Evolutionary conservation across 768 basidiomycete species (phyloP).

Genomic region (Obba rivulosa): DNA sequence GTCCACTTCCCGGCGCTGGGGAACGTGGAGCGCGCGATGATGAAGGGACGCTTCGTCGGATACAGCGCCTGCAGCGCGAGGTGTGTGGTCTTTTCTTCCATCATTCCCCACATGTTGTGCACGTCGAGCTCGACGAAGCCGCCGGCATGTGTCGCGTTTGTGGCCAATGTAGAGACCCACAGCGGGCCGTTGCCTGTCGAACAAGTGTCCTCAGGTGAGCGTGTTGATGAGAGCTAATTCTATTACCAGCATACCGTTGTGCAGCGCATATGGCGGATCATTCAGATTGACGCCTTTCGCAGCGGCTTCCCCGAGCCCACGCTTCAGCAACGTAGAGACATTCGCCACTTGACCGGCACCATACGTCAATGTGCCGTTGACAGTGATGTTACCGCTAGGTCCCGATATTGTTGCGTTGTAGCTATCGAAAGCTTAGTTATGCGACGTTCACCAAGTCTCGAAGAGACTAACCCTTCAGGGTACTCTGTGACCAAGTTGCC

Average conservation of each 20-base stretch:
- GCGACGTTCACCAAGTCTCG: no score
- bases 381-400: slow-evolving; percentile 69
- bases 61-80: slow-evolving; percentile 47
- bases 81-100: slow-evolving; percentile 66
- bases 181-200: slow-evolving; percentile 45
- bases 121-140: slow-evolving; percentile 60
- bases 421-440: slow-evolving; percentile 36
- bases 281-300: slow-evolving; percentile 46
- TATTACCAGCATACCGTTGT: slow-evolving; percentile 47
- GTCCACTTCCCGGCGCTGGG: slow-evolving; percentile 65
- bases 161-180: slow-evolving; percentile 49
- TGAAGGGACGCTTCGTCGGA: slow-evolving; percentile 59
- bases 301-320: slow-evolving; percentile 46
- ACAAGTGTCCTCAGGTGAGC: background rate
- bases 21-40: slow-evolving; percentile 70
- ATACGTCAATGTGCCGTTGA: slow-evolving; percentile 60
- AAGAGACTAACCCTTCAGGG: slow-evolving; percentile 80
- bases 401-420: slow-evolving; percentile 63
- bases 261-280: slow-evolving; percentile 61
- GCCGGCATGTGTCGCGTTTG: slow-evolving; percentile 62
- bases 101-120: slow-evolving; percentile 69
- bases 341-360: slow-evolving; percentile 19
- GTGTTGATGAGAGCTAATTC: background rate
- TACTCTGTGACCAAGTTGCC: slow-evolving; percentile 50
- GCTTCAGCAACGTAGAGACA: slow-evolving; percentile 25